These are phyloP conservation scores for Arthrobotrys conoides DNA, from an alignment of 2,329 filamentous ascomycete genomes.

Conservation along the genomic window DNA sequence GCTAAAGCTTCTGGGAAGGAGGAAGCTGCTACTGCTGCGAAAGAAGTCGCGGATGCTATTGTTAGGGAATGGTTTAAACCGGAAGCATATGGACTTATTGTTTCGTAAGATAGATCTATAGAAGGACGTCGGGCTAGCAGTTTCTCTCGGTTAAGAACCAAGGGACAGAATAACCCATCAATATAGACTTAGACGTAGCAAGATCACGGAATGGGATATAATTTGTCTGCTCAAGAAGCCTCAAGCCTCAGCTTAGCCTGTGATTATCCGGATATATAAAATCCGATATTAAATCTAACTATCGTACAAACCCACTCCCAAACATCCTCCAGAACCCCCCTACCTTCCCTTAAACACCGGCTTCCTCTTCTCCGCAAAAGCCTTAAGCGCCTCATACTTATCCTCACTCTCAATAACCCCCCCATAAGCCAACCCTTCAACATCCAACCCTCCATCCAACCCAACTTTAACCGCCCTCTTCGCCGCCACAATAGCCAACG, in stretches of 20 bases:
- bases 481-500: slow-evolving; percentile 83
- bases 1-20: slow-evolving; percentile 68
- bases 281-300: slow-evolving; percentile 7
- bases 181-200: slow-evolving; percentile 8
- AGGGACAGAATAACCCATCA: background rate
- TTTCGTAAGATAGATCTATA: slow-evolving; percentile 29
- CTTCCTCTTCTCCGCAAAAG: slow-evolving; percentile 84
- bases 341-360: slow-evolving; percentile 75
- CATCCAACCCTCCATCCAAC: slow-evolving; percentile 76
- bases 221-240: background rate
- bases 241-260: background rate
- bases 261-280: background rate
- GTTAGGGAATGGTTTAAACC: slow-evolving; percentile 70
- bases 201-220: background rate
- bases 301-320: slow-evolving; percentile 36
- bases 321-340: background rate
- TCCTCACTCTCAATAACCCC: slow-evolving; percentile 87
- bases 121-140: background rate
- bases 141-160: background rate
- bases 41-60: slow-evolving; percentile 69
- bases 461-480: slow-evolving; percentile 82
- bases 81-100: slow-evolving; percentile 62
- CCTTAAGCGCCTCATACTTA: slow-evolving; percentile 85
- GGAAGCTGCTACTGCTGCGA: slow-evolving; percentile 68
- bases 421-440: slow-evolving; percentile 87